These are phyloP conservation scores for Trichocladium uniseriatum DNA, from an alignment of 495 filamentous ascomycete species.

Conservation along the genomic window DNA sequence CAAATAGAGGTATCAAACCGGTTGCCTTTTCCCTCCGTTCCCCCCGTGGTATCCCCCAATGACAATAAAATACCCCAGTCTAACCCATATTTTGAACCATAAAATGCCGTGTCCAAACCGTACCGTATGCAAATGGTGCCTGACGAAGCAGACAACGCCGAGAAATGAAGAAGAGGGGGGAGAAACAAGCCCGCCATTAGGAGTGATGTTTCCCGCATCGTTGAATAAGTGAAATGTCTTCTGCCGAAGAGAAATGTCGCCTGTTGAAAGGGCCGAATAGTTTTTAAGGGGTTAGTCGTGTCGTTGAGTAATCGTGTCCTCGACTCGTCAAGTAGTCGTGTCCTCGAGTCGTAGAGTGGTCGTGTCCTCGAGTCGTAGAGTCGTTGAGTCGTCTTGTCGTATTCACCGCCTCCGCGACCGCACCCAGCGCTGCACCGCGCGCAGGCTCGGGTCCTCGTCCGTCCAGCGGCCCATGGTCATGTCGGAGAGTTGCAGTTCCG, in stretches of 20 bases:
- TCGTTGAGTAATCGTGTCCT: too few species aligned
- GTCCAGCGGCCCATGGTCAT: slow-evolving; percentile 63
- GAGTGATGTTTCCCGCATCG: background rate
- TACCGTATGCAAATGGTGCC: background rate
- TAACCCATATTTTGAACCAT: background rate
- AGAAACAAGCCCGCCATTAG: background rate
- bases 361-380: background rate
- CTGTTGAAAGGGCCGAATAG: background rate
- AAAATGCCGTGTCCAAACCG: background rate
- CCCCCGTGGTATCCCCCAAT: slow-evolving; percentile 5
- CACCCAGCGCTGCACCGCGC: slow-evolving; percentile 43
- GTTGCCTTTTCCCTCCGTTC: background rate
- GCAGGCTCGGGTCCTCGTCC: slow-evolving; percentile 55
- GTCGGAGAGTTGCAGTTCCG: slow-evolving; percentile 56
- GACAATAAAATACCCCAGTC: background rate
- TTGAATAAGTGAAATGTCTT: background rate
- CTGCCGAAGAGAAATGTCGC: background rate
- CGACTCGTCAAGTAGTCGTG: slow-evolving; percentile 1
- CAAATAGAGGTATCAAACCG: background rate
- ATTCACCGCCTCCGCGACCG: slow-evolving; percentile 30
- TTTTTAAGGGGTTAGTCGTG: background rate
- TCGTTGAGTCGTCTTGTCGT: slow-evolving; percentile 7
- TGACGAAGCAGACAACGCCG: too few species aligned
- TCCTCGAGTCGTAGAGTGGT: background rate
- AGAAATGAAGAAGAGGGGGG: background rate